Conservation (phyloP, 495 filamentous ascomycete genomes). For the Aspergillus baeticus region DNA sequence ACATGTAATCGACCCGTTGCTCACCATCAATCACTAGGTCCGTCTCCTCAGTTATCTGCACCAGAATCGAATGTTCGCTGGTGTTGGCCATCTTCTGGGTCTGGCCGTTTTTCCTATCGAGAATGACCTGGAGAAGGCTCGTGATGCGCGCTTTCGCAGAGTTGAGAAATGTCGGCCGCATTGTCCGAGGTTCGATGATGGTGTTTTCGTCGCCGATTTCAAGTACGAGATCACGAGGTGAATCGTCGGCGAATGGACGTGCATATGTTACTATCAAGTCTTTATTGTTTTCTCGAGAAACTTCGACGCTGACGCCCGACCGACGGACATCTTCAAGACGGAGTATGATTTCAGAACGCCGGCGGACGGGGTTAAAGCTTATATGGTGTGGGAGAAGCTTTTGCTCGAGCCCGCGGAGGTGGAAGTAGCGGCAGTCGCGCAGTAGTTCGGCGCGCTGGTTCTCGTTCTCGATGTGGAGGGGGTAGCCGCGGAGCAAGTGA, state of each 20-base stretch:
- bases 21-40: constrained; percentile 70
- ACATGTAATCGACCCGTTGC: constrained; percentile 1
- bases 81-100: neutral
- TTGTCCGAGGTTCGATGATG: constrained; percentile 53
- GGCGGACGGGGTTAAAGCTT: constrained; percentile 67
- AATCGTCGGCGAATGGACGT: constrained; percentile 79
- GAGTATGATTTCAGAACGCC: constrained; percentile 74
- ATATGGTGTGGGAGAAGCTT: constrained; percentile 77
- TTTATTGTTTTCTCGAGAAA: constrained; percentile 35
- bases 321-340: constrained; percentile 83
- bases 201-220: constrained; percentile 74
- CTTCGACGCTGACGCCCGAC: constrained; percentile 68
- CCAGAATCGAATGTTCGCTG: constrained; percentile 47
- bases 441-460: constrained; percentile 77
- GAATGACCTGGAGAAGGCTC: constrained; percentile 73
- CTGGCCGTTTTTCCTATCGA: constrained; percentile 70
- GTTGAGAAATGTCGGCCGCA: constrained; percentile 70
- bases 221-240: constrained; percentile 69
- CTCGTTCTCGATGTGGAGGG: constrained; percentile 71
- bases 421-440: constrained; percentile 87
- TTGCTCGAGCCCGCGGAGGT: constrained; percentile 89
- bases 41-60: constrained; percentile 65
- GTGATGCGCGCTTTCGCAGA: constrained; percentile 65
- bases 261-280: constrained; percentile 73
- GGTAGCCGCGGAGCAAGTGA: constrained; percentile 87